Percentiles rank a stretch among this genome's conserved stretches.
phyloP scores from a whole-genome alignment of 352 stramenopile species.

The Thraustochytrium striatum region DNA sequence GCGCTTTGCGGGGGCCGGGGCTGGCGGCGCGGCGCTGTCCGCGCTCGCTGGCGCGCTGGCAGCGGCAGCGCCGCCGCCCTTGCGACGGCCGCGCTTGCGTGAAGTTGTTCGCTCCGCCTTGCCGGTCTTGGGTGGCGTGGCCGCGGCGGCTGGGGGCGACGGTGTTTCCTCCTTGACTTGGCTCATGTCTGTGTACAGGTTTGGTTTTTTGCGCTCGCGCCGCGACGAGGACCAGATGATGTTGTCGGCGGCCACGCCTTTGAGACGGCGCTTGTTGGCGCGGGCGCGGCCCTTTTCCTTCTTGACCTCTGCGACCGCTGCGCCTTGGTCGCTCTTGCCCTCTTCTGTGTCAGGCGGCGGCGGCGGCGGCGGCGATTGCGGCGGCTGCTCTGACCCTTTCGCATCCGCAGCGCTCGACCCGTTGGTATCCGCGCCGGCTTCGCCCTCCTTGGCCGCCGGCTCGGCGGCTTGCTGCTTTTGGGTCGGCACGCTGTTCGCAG shows the following conservation, averaged over 20 bases:
- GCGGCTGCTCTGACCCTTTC: too few relatives aligned
- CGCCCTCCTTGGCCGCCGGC: too few relatives aligned
- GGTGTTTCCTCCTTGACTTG: not conserved
- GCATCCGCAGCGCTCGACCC: too few relatives aligned
- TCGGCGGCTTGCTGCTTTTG: too few relatives aligned
- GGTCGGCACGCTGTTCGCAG: too few relatives aligned
- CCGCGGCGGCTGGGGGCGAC: not conserved
- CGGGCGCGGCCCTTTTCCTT: not conserved
- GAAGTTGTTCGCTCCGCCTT: not conserved
- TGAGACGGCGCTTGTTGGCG: not conserved
- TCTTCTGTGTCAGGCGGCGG: too few relatives aligned
- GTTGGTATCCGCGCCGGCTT: too few relatives aligned
- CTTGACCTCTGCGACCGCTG: too few relatives aligned
- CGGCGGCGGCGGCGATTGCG: too few relatives aligned
- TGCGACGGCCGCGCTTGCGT: not conserved
- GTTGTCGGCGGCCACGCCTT: constrained; percentile 20
- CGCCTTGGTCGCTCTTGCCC: too few relatives aligned
- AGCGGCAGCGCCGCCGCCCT: not conserved
- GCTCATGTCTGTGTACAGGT: not conserved
- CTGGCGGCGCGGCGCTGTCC: not conserved
- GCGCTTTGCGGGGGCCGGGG: not conserved
- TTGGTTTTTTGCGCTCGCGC: constrained; percentile 1
- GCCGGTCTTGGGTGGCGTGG: not conserved
- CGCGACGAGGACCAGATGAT: constrained; percentile 31
- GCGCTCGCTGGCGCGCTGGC: not conserved